These are phyloP conservation scores for Marsdenia floribunda DNA, from an alignment of 257 asterid species.

Conservation along the genomic window DNA sequence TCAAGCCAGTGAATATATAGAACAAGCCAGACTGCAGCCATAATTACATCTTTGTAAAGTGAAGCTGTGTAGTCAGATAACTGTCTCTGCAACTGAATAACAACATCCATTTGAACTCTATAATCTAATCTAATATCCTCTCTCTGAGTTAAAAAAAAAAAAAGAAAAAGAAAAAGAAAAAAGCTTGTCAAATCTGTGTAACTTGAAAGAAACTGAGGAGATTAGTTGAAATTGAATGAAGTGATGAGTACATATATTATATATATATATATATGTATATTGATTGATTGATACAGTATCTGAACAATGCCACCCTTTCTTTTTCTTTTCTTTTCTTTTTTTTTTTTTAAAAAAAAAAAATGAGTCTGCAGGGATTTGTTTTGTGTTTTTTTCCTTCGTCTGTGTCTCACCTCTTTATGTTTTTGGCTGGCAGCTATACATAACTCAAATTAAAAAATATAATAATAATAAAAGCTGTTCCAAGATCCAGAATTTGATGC, in stretches of 20 bases:
- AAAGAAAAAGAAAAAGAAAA: too few relatives aligned
- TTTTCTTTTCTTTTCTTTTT: too few relatives aligned
- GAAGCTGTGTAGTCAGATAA: constrained; percentile 26
- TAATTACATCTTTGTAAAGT: constrained; percentile 30
- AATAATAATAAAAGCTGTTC: constrained; percentile 5
- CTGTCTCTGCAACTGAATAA: constrained; percentile 27
- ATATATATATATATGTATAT: too few relatives aligned
- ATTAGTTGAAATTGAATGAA: constrained; percentile 24
- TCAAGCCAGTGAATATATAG: too few relatives aligned
- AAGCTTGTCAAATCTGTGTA: background rate
- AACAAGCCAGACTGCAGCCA: background rate
- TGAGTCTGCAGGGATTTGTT: constrained; percentile 2
- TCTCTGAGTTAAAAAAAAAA: background rate
- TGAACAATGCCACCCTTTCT: constrained; percentile 6
- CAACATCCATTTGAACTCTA: constrained; percentile 20
- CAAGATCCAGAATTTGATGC: constrained; percentile 20
- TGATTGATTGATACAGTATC: constrained; percentile 7
- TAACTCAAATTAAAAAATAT: background rate
- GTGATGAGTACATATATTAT: background rate
- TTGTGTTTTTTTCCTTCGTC: constrained; percentile 6
- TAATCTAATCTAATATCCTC: background rate
- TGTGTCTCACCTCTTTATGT: constrained; percentile 12
- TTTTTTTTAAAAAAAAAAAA: too few relatives aligned
- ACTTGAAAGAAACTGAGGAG: constrained; percentile 4
- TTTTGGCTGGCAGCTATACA: constrained; percentile 6